Conservation (phyloP, 2,329 filamentous ascomycete genomes). For the Fusarium equiseti region DNA sequence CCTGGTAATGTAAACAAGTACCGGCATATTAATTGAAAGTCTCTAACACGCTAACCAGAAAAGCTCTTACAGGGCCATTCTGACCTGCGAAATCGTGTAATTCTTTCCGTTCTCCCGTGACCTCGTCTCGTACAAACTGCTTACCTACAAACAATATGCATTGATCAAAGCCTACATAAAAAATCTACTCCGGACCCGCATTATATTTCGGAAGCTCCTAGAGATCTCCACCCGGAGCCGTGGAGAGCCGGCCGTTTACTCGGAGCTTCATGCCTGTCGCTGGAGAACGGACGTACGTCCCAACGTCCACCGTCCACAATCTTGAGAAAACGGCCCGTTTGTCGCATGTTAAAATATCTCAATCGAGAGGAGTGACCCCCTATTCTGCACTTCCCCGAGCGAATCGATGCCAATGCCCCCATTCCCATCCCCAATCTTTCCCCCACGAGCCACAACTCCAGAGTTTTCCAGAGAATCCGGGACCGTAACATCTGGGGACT, state of each 20-base stretch:
- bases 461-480: slow-evolving; percentile 15
- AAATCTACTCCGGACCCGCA: slow-evolving; percentile 31
- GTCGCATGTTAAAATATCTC: slow-evolving; percentile 27
- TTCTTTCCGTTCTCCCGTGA: slow-evolving; percentile 2
- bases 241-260: slow-evolving; percentile 45
- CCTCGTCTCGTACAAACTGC: slow-evolving; percentile 2
- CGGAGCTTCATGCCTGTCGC: slow-evolving; percentile 45
- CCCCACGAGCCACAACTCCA: slow-evolving; percentile 33
- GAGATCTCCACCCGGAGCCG: slow-evolving; percentile 34
- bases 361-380: slow-evolving; percentile 26
- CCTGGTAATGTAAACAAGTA: not conserved
- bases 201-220: slow-evolving; percentile 34
- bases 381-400: slow-evolving; percentile 22
- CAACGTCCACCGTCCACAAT: slow-evolving; percentile 20
- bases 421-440: not conserved
- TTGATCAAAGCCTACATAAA: slow-evolving; percentile 4
- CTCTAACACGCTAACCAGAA: slow-evolving; percentile 3
- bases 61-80: not conserved
- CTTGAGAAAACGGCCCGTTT: slow-evolving; percentile 39
- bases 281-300: slow-evolving; percentile 29
- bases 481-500: slow-evolving; percentile 35
- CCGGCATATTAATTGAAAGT: slow-evolving; percentile 21
- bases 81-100: not conserved
- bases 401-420: slow-evolving; percentile 10
- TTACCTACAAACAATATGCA: not conserved